phyloP scores from a whole-genome alignment of 352 stramenopile genomes.

The Phytophthora citrophthora region DNA sequence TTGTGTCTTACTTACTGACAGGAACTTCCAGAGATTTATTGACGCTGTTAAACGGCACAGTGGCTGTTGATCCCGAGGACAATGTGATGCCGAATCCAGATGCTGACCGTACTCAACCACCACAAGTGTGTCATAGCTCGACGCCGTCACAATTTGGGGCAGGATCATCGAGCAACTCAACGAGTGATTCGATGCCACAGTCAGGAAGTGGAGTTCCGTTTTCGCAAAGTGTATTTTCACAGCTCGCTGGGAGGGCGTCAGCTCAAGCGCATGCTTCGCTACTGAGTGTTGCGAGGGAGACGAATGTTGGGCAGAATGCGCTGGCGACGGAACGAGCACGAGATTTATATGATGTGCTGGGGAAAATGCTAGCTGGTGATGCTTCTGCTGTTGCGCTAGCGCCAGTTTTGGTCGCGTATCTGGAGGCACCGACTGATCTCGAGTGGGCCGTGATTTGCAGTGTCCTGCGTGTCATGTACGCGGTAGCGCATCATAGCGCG shows the following conservation, averaged over 20 bases:
- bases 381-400: slow-evolving; percentile 46
- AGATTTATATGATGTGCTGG: slow-evolving; percentile 62
- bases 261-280: slow-evolving; percentile 47
- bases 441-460: slow-evolving; percentile 48
- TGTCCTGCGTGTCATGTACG: slow-evolving; percentile 59
- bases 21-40: slow-evolving; percentile 38
- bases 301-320: slow-evolving; percentile 38
- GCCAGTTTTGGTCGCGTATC: slow-evolving; percentile 61
- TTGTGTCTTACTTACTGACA: slow-evolving; percentile 53
- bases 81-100: slow-evolving; percentile 6
- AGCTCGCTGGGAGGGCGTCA: slow-evolving; percentile 46
- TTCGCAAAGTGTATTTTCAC: slow-evolving; percentile 69
- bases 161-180: slow-evolving; percentile 28
- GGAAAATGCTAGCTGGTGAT: slow-evolving; percentile 55
- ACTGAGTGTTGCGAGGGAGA: slow-evolving; percentile 41
- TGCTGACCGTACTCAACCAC: slow-evolving; percentile 21
- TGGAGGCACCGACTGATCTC: slow-evolving; percentile 47
- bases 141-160: slow-evolving; percentile 27
- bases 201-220: slow-evolving; percentile 28
- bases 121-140: slow-evolving; percentile 20
- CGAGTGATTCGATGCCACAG: slow-evolving; percentile 36
- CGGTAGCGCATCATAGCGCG: slow-evolving; percentile 55
- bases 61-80: neutral
- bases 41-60: slow-evolving; percentile 36
- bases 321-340: slow-evolving; percentile 42